phyloP scores from a whole-genome alignment of 441 rosid genomes.

The Omphalea diandra region DNA sequence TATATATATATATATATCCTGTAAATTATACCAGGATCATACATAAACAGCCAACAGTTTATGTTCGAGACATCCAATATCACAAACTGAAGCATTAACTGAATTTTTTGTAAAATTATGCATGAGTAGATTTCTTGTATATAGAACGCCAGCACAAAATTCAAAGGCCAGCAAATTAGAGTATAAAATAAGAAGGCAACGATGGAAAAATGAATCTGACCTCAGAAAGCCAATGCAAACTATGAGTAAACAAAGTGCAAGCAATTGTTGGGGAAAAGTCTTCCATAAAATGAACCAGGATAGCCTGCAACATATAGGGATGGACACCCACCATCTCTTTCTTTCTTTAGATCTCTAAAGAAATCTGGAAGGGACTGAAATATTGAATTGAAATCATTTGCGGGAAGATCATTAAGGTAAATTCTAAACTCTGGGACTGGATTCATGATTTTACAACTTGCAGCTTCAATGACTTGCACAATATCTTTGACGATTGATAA shows the following conservation, averaged over 20 bases:
- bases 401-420: slow-evolving; percentile 80
- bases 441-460: slow-evolving; percentile 20
- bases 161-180: too few species aligned
- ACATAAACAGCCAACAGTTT: too few species aligned
- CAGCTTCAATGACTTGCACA: slow-evolving; percentile 44
- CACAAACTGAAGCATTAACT: too few species aligned
- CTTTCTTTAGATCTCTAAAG: slow-evolving; percentile 45
- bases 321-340: slow-evolving; percentile 33
- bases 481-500: slow-evolving; percentile 63
- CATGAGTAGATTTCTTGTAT: too few species aligned
- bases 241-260: slow-evolving; percentile 73
- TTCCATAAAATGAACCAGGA: slow-evolving; percentile 88
- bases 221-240: slow-evolving; percentile 93
- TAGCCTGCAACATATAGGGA: slow-evolving; percentile 58
- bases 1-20: too few species aligned
- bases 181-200: too few species aligned
- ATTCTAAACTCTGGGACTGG: slow-evolving; percentile 50
- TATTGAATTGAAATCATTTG: slow-evolving; percentile 86
- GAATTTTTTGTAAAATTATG: too few species aligned
- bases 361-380: slow-evolving; percentile 75
- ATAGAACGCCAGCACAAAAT: too few species aligned
- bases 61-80: too few species aligned
- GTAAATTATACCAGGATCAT: too few species aligned
- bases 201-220: slow-evolving; percentile 36
- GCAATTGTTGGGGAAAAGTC: slow-evolving; percentile 60